A percentile compares a stretch with the other conserved stretches of the same genome.
Evolutionary conservation across 495 filamentous ascomycete genomes (phyloP).

Genomic region (Aspergillus indologenus): DNA sequence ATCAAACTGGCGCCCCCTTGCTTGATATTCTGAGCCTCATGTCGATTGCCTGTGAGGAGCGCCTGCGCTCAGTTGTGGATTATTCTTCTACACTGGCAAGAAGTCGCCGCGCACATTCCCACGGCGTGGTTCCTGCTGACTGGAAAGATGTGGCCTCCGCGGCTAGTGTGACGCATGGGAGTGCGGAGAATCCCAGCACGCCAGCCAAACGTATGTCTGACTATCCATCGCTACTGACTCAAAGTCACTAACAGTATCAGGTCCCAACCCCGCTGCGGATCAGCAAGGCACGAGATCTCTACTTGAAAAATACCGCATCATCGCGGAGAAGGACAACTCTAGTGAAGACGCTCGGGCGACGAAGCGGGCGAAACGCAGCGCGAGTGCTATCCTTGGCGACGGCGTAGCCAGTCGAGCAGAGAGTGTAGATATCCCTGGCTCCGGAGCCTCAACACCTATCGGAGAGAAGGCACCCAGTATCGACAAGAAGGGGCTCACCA

Average conservation of each 20-base stretch:
- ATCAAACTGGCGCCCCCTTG: constrained; percentile 62
- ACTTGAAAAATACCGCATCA: constrained; percentile 35
- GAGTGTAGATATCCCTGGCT: constrained; percentile 38
- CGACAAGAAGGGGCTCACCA: constrained; percentile 55
- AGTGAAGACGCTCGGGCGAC: constrained; percentile 52
- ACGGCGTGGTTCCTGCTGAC: constrained; percentile 66
- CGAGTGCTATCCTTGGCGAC: constrained; percentile 41
- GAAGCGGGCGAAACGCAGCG: constrained; percentile 47
- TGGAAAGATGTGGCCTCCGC: constrained; percentile 64
- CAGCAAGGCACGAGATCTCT: constrained; percentile 20
- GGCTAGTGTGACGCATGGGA: constrained; percentile 29
- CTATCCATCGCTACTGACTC: not conserved
- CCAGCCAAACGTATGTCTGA: constrained; percentile 59
- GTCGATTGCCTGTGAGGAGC: constrained; percentile 71
- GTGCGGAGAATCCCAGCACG: constrained; percentile 39
- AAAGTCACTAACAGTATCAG: constrained; percentile 27
- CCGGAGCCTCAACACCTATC: constrained; percentile 43
- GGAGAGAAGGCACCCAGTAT: constrained; percentile 42
- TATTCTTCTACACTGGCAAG: constrained; percentile 64
- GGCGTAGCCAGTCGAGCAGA: constrained; percentile 30
- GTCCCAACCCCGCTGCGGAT: constrained; percentile 28
- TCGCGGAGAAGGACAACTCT: constrained; percentile 33
- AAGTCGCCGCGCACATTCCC: constrained; percentile 65
- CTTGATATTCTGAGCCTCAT: constrained; percentile 73
- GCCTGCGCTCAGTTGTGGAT: constrained; percentile 64